Base-by-base conservation (phyloP, 192 early-diverging fungal genomes). In the Chytriomyces sp. region DNA sequence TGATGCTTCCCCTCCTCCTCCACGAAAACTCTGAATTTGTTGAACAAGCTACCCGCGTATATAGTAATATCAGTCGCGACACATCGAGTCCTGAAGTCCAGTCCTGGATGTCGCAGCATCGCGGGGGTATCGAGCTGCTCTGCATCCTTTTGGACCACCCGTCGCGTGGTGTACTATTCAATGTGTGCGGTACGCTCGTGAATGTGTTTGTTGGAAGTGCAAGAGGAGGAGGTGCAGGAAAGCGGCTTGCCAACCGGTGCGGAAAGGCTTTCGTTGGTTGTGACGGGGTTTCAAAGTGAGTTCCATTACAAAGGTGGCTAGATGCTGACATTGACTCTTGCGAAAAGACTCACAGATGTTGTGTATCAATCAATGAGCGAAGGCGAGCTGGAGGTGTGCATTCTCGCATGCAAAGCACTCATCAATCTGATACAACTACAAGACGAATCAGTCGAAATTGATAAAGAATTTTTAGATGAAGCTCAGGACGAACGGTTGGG, bases 121-220 rank as follows among this genome's bases (percentile, higher is more conserved):
- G 49, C n/a, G 67, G 67, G 68, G 81, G 78, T 1, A 74, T 78
- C 12, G 79, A 84, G 64, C 44, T 81, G 19, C 67, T 82, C 8
- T 70, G 69, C 5, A 55, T 85, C 28, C 70, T 85, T 14, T 52
- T 85, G 28, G 81, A 80, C 39, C 81, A 85, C 59, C 26, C 70
- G 19, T 62, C 69, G 25, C 40, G 28, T 5, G 52, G 62, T 8
- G 75, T 85, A 26, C 12, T 79, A 3, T 52, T 59, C 32, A 80
- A 82, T 52, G 73, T 75, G 7, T 77, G 76, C 44, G 83, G 83
- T 5, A 83, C 77, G 12, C 52, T 85, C 14, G 59, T 77, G 34
- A 85, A 85, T 63, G 39, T 84, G 17, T 66, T 74, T 32, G 25
- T 32, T 58, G 56, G 22, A 32, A 58, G 56, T 58, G 26, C 22